Conservation (phyloP, 108 stramenopile genomes). For the Cylindrotheca fusiformis region DNA sequence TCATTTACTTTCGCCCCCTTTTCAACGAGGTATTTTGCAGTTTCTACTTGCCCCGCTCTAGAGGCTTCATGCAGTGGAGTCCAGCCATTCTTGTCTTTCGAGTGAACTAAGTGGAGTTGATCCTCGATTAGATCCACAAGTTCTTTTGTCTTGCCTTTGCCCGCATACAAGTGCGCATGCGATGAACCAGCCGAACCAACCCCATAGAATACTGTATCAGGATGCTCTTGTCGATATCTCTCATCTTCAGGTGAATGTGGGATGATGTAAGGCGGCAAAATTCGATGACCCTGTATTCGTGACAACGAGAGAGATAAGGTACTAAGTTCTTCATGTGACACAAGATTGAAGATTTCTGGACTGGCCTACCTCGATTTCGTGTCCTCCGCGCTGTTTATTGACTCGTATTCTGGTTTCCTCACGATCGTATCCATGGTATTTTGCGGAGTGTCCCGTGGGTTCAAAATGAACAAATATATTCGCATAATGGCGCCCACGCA, state of each 20-base stretch:
- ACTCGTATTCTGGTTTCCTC: neutral
- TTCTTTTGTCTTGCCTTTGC: neutral
- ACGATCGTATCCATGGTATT: neutral
- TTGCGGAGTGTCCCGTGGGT: conserved; percentile 1
- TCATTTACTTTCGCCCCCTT: conserved; percentile 1
- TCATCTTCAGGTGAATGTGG: conserved; percentile 42
- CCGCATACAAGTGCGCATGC: neutral
- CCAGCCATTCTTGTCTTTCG: conserved; percentile 1
- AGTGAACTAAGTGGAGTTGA: conserved; percentile 2
- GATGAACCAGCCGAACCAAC: neutral
- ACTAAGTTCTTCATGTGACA: too few species aligned
- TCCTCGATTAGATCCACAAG: neutral
- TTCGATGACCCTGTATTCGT: neutral
- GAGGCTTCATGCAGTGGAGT: conserved; percentile 56
- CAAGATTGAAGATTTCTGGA: too few species aligned
- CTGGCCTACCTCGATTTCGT: neutral
- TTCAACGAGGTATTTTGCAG: conserved; percentile 28
- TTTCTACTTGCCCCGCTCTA: conserved; percentile 50
- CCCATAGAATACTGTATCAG: neutral
- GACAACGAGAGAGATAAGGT: too few species aligned
- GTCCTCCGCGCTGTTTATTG: neutral
- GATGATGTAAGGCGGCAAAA: conserved; percentile 22
- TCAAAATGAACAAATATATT: conserved; percentile 44
- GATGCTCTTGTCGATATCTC: conserved; percentile 47
- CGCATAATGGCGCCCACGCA: conserved; percentile 45